Percentiles rank a stretch among this genome's conserved stretches.
These are phyloP conservation scores for Tetragonia tetragonoides DNA, from an alignment of 148 eudicot genomes.

Conservation along the genomic window DNA sequence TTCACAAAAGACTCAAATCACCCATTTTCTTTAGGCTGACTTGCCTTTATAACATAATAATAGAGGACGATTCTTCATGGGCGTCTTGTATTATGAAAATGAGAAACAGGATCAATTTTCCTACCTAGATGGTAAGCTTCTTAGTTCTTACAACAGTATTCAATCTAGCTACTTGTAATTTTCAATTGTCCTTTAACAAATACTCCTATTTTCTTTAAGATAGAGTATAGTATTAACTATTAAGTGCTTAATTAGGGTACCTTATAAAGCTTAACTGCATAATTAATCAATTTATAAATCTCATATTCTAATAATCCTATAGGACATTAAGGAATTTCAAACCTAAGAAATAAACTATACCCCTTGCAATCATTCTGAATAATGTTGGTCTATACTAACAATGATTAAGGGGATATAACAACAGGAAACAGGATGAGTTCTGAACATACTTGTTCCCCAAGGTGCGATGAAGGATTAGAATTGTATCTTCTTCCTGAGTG, in stretches of 20 bases:
- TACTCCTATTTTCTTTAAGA: neutral
- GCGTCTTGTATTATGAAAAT: too few species aligned
- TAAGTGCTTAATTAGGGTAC: too few species aligned
- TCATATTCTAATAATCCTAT: neutral
- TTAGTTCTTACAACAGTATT: neutral
- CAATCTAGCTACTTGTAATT: constrained; percentile 18
- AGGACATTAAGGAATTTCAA: too few species aligned
- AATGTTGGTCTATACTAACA: too few species aligned
- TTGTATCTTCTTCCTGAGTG: constrained; percentile 54
- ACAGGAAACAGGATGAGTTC: constrained; percentile 6
- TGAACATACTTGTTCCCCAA: constrained; percentile 83
- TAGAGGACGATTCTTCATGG: too few species aligned
- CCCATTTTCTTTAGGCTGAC: too few species aligned
- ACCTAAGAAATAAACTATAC: too few species aligned
- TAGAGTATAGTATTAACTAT: too few species aligned
- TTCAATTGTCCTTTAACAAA: neutral
- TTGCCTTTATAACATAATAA: too few species aligned
- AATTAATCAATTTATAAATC: neutral
- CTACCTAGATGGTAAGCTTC: neutral
- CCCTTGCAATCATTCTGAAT: too few species aligned
- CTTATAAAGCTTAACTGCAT: constrained; percentile 5
- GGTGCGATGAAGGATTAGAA: constrained; percentile 59
- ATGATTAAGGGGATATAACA: neutral
- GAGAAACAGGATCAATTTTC: too few species aligned
- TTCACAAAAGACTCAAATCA: too few species aligned